Base-by-base conservation (phyloP, 306 rosid genomes). In the Mimosa bimucronata region DNA sequence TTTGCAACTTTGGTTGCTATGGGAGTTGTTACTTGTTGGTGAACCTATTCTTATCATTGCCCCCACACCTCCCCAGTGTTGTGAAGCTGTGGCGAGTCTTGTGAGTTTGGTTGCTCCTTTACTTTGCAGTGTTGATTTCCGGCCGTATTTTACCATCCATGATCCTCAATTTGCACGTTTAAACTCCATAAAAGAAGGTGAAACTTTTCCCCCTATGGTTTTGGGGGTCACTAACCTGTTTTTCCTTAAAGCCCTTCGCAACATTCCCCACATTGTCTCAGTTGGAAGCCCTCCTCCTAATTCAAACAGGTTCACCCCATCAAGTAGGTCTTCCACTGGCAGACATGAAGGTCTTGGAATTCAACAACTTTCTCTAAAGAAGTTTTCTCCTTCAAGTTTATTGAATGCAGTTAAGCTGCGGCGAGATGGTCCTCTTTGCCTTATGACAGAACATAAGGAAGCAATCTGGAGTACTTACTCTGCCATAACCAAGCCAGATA, bases 91-190 rank as follows among this genome's bases (percentile, higher is more conserved):
- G 45, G 97, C 97, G 44, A 80, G 94, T 82, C 98, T 94, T 81
- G 97, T 94, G 75, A 94, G 98, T 81, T 88, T 92, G 90, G 89
- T 92, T 87, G 94, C 98, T 13, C 98, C 98, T 29, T 78, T 94
- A 85, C 93, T 91, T 79, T 92, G 82, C 70, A 94, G 97, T 84
- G 91, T 92, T 70, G 98, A 92, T 76, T 94, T 92, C 80, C 85
- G 98, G 81, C 98, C 98, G 65, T 94, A 94, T 86, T 94, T 94
- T 87, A 94, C 98, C 71, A 94, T 94, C 79, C 97, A 94, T 58
- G 96, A 88, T 77, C 97, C 94, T 21, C 91, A 82, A 14, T 94
- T 94, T 85, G 90, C 93, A 14, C 86, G 41, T 78, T 85, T 94
- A 70, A 94, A 94, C 85, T 77, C 93, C 42, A 89, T 92, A 82